Evolutionary conservation across 768 basidiomycete species (phyloP).

Genomic region (Leccinum boreale): DNA sequence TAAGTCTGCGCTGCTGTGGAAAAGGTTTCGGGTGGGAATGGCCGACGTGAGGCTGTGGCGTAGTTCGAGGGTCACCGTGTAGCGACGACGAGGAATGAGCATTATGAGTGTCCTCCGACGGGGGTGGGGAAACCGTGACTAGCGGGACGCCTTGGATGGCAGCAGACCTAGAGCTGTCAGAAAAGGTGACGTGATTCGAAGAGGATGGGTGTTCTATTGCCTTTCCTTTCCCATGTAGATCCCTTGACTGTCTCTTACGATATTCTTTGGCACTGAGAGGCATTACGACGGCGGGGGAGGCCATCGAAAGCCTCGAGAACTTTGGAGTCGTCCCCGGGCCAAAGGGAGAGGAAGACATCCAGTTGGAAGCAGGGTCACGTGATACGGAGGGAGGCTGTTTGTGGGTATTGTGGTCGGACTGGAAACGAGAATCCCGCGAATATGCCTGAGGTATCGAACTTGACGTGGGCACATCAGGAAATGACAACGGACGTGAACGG

Average conservation of each 20-base stretch:
- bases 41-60: slow-evolving; percentile 7
- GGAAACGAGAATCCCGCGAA: slow-evolving; percentile 13
- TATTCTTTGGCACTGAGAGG: slow-evolving; percentile 30
- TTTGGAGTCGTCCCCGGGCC: slow-evolving; percentile 27
- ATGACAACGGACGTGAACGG: slow-evolving; percentile 19
- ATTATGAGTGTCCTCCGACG: not conserved
- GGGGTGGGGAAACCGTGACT: slow-evolving; percentile 17
- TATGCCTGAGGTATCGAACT: slow-evolving; percentile 4
- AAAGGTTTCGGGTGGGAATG: not conserved
- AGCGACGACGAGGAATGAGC: not conserved
- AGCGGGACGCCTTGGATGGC: slow-evolving; percentile 2
- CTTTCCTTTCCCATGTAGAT: slow-evolving; percentile 2
- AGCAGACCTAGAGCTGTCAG: slow-evolving; percentile 6
- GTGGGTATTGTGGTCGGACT: not conserved
- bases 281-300: slow-evolving; percentile 29
- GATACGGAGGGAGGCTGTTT: slow-evolving; percentile 20
- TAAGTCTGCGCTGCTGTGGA: slow-evolving; percentile 3
- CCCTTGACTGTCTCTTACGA: slow-evolving; percentile 19
- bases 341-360: slow-evolving; percentile 29
- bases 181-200: slow-evolving; percentile 10
- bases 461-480: not conserved
- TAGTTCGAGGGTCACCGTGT: not conserved
- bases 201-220: slow-evolving; percentile 1
- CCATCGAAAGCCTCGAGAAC: slow-evolving; percentile 30
- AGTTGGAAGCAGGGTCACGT: slow-evolving; percentile 27